Base-by-base conservation (phyloP, 257 asterid genomes). In the Handroanthus guayacan region DNA sequence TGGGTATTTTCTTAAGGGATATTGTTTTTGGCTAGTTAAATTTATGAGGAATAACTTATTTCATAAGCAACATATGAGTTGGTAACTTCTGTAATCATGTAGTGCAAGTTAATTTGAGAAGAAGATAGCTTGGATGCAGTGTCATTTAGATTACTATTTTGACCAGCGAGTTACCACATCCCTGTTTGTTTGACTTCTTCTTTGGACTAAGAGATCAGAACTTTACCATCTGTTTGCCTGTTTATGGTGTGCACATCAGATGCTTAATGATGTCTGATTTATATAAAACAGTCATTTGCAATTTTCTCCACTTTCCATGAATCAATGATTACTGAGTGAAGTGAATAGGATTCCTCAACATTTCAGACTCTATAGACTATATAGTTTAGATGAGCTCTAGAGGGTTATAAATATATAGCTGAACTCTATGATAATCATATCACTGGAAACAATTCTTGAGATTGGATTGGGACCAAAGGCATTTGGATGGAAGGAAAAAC, bases 341-440 rank as follows among this genome's bases (percentile, higher is more conserved):
- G 39, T 61, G 67, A 61, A 61, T 61, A 34, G n/a, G 66, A 58
- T 25, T 58, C 18, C 18, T 18, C 7, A 8, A 58, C 64, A 58
- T 6, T 18, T 1, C 11, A 5, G n/a, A 55, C 6, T 54, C 18
- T 54, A 25, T 20, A 58, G 13, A 20, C 25, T 8, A 6, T 38
- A 7, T 9, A 25, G 31, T 25, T 25, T 25, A 25, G 31, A 25
- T 25, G 31, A 25, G 31, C 8, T 14, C 17, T 50, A 12, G 17
- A 50, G n/a, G 17, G 10, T 11, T 4, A 58, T 58, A 4, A 41
- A 41, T 25, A 20, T 10, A 3, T 20, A 25, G 64, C 64, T 25
- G n/a, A 58, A 9, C 64, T 8, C 41, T 20, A 58, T 16, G 9
- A 58, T 20, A 57, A 18, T 13, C 48, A 6, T 37, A 34, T 14